A percentile compares a stretch with the other conserved stretches of the same genome.
Evolutionary conservation across 108 stramenopile species (phyloP).

Genomic region (Cyclostephanos tholiformis): DNA sequence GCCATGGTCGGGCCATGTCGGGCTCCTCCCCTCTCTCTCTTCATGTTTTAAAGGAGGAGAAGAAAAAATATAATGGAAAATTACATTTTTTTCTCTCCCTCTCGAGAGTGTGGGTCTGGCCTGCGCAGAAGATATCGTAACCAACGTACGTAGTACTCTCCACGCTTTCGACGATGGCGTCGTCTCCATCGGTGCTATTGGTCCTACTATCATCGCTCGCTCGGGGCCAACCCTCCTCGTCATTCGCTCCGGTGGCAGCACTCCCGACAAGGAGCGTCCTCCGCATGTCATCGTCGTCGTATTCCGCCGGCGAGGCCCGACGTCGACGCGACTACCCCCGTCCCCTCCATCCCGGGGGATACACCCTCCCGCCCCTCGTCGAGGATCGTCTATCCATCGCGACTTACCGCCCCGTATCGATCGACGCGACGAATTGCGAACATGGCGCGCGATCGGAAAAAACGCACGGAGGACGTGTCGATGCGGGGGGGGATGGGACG

Average conservation of each 20-base stretch:
- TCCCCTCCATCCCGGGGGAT: slow-evolving; percentile 30
- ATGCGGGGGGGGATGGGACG: not conserved
- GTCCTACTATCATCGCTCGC: not conserved
- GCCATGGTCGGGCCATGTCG: too few relatives aligned
- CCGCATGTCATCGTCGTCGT: not conserved
- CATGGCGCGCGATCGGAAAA: too few relatives aligned
- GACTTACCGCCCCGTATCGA: not conserved
- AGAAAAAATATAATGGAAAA: too few relatives aligned
- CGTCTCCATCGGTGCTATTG: not conserved
- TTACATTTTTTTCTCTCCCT: too few relatives aligned
- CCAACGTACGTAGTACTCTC: too few relatives aligned
- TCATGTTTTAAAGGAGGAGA: too few relatives aligned
- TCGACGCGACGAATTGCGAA: too few relatives aligned
- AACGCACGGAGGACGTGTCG: too few relatives aligned
- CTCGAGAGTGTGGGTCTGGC: too few relatives aligned
- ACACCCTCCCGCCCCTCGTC: slow-evolving; percentile 44
- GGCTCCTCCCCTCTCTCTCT: too few relatives aligned
- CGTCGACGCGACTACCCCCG: not conserved
- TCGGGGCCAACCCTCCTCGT: not conserved
- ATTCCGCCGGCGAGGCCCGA: not conserved
- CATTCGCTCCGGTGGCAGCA: not conserved
- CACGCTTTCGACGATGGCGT: too few relatives aligned
- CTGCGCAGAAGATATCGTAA: too few relatives aligned
- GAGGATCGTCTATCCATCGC: slow-evolving; percentile 40
- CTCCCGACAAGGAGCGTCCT: not conserved